Conservation (phyloP, 2,329 filamentous ascomycete species). For the Colletotrichum shisoi region DNA sequence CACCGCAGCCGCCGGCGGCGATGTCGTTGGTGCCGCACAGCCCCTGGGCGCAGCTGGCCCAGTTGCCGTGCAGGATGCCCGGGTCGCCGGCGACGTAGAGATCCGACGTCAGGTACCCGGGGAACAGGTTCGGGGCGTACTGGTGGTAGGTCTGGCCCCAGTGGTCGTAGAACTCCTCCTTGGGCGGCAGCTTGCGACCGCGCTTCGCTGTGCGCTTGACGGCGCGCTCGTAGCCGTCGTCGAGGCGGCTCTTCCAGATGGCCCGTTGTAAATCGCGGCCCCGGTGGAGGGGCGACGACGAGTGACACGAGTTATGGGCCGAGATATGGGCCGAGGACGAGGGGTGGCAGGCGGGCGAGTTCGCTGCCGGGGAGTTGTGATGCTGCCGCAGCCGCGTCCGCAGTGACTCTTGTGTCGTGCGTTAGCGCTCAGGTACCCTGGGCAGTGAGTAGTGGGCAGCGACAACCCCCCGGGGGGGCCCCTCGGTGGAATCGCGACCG, state of each 20-base stretch:
- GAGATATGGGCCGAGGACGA: slow-evolving; percentile 74
- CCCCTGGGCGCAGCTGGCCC: slow-evolving; percentile 45
- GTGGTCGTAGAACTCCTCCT: slow-evolving; percentile 60
- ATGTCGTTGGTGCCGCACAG: slow-evolving; percentile 45
- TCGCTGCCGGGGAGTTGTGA: slow-evolving; percentile 53
- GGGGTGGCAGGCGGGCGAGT: slow-evolving; percentile 57
- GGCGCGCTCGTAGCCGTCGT: slow-evolving; percentile 66
- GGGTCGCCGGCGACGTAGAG: slow-evolving; percentile 59
- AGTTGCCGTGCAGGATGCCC: slow-evolving; percentile 45
- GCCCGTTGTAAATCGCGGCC: slow-evolving; percentile 51
- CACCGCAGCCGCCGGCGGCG: slow-evolving; percentile 56
- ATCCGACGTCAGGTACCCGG: slow-evolving; percentile 53
- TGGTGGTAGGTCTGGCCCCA: slow-evolving; percentile 63
- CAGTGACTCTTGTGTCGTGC: slow-evolving; percentile 4
- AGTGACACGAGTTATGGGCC: slow-evolving; percentile 71
- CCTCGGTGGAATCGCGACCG: slow-evolving; percentile 3
- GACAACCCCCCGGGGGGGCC: neutral
- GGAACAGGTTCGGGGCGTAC: slow-evolving; percentile 58
- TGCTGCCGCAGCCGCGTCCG: slow-evolving; percentile 28
- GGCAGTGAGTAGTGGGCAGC: neutral
- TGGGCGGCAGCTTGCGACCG: slow-evolving; percentile 56
- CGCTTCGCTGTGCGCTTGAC: slow-evolving; percentile 58
- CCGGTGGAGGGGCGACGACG: slow-evolving; percentile 12
- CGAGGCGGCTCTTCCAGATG: slow-evolving; percentile 50
- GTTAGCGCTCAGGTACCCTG: slow-evolving; percentile 8